Base-by-base conservation (phyloP, 2,329 filamentous ascomycete species). In the Amauroascus niger region DNA sequence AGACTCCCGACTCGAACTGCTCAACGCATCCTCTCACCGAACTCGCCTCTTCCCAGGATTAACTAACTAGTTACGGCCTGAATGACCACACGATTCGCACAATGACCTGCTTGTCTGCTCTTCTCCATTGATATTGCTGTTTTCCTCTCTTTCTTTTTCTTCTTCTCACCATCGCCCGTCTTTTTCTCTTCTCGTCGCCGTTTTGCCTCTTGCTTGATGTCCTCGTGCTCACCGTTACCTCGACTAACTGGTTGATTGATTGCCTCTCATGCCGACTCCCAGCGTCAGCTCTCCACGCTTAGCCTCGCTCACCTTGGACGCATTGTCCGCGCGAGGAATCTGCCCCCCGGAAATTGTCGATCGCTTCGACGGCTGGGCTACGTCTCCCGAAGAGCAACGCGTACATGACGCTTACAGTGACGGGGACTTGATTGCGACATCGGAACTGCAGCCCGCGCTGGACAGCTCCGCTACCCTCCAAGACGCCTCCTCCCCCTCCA, bases 181-280 rank as follows among this genome's bases (percentile, higher is more conserved):
- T 59, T 60, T 62, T 60, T 63, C 54, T 61, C n/a, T n/a, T n/a
- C n/a, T n/a, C n/a, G 63, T 48, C 3, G 39, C n/a, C 14, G 26
- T 14, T 44, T 20, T 20, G 4, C 48, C 7, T 13, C 39, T 32
- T 55, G 37, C 41, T 49, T 30, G 44, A 50, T 30, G 37, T 43
- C 49, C 48, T 50, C 49, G 37, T 51, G 26, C 37, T 41, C 24
- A 22, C 11, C 24, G 24, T 33, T 20, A 50, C 33, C 22, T 50
- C 14, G 11, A 7, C 14, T 32, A 41, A 14, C 35, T 39, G 13
- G 16, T 16, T 28, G 20, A 16, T 48, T 18, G 37, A 69, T 64
- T 64, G 62, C 63, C 65, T 66, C 70, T 66, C 67, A 78, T 78
- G 76, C 76, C 75, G 63, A 77, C 74, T 54, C 71, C 70, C 61